Conservation (phyloP, 2,329 filamentous ascomycete genomes). For the Ascochyta clinopodiicola region DNA sequence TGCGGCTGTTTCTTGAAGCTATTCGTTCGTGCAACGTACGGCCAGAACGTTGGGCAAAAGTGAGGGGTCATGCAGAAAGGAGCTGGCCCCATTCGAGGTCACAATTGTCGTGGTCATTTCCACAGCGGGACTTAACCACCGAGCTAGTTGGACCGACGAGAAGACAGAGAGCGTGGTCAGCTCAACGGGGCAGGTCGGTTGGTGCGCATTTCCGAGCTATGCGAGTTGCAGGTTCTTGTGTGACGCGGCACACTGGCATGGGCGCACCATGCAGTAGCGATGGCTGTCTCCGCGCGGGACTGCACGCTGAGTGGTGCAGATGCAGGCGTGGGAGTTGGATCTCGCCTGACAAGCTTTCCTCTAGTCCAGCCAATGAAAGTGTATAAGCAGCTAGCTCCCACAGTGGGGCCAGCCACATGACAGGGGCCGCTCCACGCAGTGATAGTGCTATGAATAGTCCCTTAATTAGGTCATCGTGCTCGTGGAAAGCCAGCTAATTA, state of each 20-base stretch:
- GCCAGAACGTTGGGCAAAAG: conserved; percentile 25
- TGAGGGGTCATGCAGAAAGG: conserved; percentile 26
- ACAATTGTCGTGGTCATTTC: conserved; percentile 42
- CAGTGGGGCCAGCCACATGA: conserved; percentile 25
- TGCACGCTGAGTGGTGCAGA: conserved; percentile 38
- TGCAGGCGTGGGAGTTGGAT: conserved; percentile 35
- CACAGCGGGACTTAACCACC: conserved; percentile 35
- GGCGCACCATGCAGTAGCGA: conserved; percentile 45
- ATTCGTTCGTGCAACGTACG: conserved; percentile 32
- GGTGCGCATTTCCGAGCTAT: conserved; percentile 35
- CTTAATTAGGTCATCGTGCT: conserved; percentile 37
- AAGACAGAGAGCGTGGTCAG: conserved; percentile 30
- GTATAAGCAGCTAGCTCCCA: conserved; percentile 29
- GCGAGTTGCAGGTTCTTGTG: conserved; percentile 32
- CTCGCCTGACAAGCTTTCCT: conserved; percentile 49
- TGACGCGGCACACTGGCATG: conserved; percentile 36
- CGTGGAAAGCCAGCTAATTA: conserved; percentile 44
- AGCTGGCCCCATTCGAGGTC: conserved; percentile 32
- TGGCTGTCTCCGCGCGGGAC: conserved; percentile 34
- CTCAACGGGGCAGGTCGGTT: conserved; percentile 43
- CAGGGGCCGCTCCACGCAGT: conserved; percentile 30
- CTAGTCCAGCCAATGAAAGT: conserved; percentile 41
- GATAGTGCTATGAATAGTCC: conserved; percentile 39
- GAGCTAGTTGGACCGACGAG: conserved; percentile 32
- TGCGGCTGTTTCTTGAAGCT: conserved; percentile 26